Evolutionary conservation across 2,329 filamentous ascomycete species (phyloP).

Genomic region (Chrysosporium queenslandicum): DNA sequence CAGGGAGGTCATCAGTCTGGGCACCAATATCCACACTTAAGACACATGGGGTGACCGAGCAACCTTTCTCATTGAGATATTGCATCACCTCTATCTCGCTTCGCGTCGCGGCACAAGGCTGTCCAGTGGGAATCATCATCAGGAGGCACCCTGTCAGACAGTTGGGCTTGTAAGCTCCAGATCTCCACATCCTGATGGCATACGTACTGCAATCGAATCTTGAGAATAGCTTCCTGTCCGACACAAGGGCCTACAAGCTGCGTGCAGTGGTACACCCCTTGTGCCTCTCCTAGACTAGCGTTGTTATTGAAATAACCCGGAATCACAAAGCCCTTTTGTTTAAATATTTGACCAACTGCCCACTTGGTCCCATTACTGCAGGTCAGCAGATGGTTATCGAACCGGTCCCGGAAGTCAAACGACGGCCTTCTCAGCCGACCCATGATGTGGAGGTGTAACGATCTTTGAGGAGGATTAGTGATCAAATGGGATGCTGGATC

Average conservation of each 20-base stretch:
- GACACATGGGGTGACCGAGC: conserved; percentile 7
- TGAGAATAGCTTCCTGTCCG: conserved; percentile 11
- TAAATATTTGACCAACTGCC: not conserved
- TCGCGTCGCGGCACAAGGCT: not conserved
- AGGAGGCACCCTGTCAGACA: not conserved
- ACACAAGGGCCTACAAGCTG: conserved; percentile 1
- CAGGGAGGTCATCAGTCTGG: not conserved
- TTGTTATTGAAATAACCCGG: not conserved
- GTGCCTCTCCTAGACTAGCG: not conserved
- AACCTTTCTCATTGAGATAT: conserved; percentile 2
- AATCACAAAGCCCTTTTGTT: not conserved
- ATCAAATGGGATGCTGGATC: too few relatives aligned
- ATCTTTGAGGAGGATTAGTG: too few relatives aligned
- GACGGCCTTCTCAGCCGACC: too few relatives aligned
- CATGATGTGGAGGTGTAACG: too few relatives aligned
- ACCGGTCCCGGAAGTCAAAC: too few relatives aligned
- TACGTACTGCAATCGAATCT: conserved; percentile 13
- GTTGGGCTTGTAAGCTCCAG: too few relatives aligned
- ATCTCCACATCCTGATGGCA: too few relatives aligned
- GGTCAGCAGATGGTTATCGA: not conserved
- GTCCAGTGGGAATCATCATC: not conserved
- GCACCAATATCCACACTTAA: not conserved
- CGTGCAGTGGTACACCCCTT: conserved; percentile 10
- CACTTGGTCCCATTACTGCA: not conserved
- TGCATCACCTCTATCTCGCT: not conserved